These are phyloP conservation scores for Acanthamoeba divionensis DNA, from an alignment of 208 protist genomes.

Conservation along the genomic window DNA sequence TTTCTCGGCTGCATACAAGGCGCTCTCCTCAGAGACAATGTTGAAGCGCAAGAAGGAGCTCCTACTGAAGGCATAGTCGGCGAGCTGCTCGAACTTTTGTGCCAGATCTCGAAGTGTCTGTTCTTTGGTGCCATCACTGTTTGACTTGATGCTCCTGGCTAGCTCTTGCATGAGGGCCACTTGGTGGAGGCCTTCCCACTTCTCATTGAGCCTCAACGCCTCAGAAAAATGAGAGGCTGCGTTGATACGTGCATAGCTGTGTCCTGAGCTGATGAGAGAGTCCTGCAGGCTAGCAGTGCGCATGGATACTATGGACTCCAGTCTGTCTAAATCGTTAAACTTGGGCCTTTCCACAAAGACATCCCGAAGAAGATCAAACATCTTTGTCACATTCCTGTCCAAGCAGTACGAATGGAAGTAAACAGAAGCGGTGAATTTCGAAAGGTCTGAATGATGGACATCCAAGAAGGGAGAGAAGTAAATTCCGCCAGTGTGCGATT, in stretches of 20 bases:
- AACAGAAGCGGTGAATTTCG: not conserved
- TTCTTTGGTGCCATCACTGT: too few relatives aligned
- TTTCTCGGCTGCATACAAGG: too few relatives aligned
- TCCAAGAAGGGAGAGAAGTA: not conserved
- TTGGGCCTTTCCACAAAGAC: not conserved
- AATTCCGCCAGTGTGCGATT: slow-evolving; percentile 53
- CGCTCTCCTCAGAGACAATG: too few relatives aligned
- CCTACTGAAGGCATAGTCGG: too few relatives aligned
- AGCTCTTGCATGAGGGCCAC: slow-evolving; percentile 46
- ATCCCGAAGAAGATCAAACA: slow-evolving; percentile 43
- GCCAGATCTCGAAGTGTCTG: too few relatives aligned
- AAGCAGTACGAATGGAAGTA: slow-evolving; percentile 24
- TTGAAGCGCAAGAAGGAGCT: too few relatives aligned
- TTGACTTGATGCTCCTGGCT: not conserved
- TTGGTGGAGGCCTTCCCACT: slow-evolving; percentile 15
- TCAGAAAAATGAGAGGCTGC: slow-evolving; percentile 8
- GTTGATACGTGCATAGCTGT: not conserved
- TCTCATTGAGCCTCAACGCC: not conserved
- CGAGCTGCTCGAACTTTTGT: too few relatives aligned
- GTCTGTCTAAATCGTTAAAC: slow-evolving; percentile 44
- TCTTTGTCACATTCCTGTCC: slow-evolving; percentile 25
- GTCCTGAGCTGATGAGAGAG: slow-evolving; percentile 24
- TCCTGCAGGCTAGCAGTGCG: slow-evolving; percentile 39
- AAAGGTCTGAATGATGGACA: not conserved
- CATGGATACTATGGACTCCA: slow-evolving; percentile 28